phyloP scores from a whole-genome alignment of 2,329 filamentous ascomycete species.

The Endothia cerciana region DNA sequence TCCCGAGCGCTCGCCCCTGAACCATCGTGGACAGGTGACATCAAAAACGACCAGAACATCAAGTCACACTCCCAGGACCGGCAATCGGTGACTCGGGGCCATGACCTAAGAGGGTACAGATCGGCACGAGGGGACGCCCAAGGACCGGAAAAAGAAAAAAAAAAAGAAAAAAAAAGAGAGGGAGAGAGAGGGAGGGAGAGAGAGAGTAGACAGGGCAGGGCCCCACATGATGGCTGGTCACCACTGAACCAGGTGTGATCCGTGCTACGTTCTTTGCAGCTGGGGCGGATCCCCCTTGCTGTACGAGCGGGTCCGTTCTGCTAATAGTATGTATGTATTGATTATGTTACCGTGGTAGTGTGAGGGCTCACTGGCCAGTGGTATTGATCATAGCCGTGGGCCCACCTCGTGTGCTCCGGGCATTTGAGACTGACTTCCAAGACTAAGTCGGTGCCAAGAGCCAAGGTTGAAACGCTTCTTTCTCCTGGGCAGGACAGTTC shows the following conservation, averaged over 20 bases:
- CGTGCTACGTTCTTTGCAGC: background rate
- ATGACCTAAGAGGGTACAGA: background rate
- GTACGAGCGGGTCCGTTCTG: background rate
- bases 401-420: constrained; percentile 8
- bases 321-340: too few species aligned
- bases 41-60: background rate
- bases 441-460: constrained; percentile 23
- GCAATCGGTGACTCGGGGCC: background rate
- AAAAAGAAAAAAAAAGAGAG: background rate
- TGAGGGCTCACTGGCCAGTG: background rate
- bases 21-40: constrained; percentile 1
- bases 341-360: too few species aligned
- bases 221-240: constrained; percentile 1
- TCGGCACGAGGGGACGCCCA: background rate
- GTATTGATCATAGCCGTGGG: background rate
- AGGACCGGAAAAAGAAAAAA: too few species aligned
- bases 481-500: background rate
- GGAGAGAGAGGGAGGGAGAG: too few species aligned
- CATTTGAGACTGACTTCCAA: constrained; percentile 23
- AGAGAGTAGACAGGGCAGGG: too few species aligned
- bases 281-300: background rate
- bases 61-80: background rate
- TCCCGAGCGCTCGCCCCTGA: background rate
- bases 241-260: background rate
- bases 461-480: constrained; percentile 23